Evolutionary conservation across 1,139 yeast genomes (phyloP).

Genomic region (Debaryomyces robertsiae): DNA sequence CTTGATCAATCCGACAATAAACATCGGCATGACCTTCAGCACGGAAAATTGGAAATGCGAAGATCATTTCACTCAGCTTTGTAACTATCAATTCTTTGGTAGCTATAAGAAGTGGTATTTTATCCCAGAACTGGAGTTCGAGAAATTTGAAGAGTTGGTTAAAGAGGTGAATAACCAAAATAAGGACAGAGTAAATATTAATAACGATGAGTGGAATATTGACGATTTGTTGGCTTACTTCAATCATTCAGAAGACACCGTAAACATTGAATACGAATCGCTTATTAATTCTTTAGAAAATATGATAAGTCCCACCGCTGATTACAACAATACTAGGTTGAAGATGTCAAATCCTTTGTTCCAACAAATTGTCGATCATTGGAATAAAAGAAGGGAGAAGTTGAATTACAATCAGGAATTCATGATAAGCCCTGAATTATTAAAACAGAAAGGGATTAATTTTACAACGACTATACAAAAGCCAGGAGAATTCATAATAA

Average conservation of each 20-base stretch:
- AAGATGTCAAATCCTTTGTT: slow-evolving; percentile 28
- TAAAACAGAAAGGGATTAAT: slow-evolving; percentile 50
- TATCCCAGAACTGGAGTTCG: slow-evolving; percentile 68
- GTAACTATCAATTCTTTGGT: slow-evolving; percentile 72
- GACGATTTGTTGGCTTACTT: slow-evolving; percentile 21
- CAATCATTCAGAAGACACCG: slow-evolving; percentile 16
- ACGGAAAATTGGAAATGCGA: slow-evolving; percentile 75
- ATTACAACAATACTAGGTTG: slow-evolving; percentile 26
- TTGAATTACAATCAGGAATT: slow-evolving; percentile 38
- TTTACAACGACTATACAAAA: slow-evolving; percentile 51
- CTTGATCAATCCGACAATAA: slow-evolving; percentile 32
- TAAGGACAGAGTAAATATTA: slow-evolving; percentile 24
- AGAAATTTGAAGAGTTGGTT: slow-evolving; percentile 56
- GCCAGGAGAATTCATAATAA: slow-evolving; percentile 62
- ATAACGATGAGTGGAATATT: slow-evolving; percentile 26
- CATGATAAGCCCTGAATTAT: slow-evolving; percentile 49
- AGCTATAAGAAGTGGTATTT: slow-evolving; percentile 78
- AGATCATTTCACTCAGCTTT: slow-evolving; percentile 70
- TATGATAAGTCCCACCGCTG: slow-evolving; percentile 28
- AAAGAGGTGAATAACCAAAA: slow-evolving; percentile 20
- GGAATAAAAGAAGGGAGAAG: slow-evolving; percentile 10
- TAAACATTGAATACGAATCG: slow-evolving; percentile 27
- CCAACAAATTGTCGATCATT: slow-evolving; percentile 26
- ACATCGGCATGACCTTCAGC: slow-evolving; percentile 66
- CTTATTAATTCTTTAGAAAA: slow-evolving; percentile 34